Evolutionary conservation across 805 yeast species (phyloP), one percentile per base, ranked within the genome.

Genomic region (Vanderwaltozyma yarrowii): DNA sequence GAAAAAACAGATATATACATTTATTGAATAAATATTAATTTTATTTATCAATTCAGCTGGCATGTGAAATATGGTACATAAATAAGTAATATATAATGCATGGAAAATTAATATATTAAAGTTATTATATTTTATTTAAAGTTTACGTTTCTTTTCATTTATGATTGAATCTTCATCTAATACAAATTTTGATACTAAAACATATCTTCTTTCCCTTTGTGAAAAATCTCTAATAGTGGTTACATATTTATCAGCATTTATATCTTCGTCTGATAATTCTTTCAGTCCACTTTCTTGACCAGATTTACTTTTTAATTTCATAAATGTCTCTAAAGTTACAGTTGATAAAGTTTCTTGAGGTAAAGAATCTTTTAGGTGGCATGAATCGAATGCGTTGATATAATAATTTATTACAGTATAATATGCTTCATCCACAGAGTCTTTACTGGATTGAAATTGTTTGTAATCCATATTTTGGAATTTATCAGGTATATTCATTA

Each of bases 321-420:
- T 55, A 33, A 68, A 65, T 5, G 45, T 50, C 20, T 62, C 64
- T 17, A 64, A 52, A 20, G 50, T 47, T 3, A 56, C 34, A 6
- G 46, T 26, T 12, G 43, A 40, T 15, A 15, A 13, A 3, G 45
- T 29, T 9, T 47, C 48, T 1, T 46, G 47, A 2, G 67, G 65
- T 46, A 66, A 62, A 30, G 49, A 44, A 25, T 63, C 65, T 30
- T 69, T 69, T 36, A 80, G 59, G 27, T 69, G 66, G 32, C 79
- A 69, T 35, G 62, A 60, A 43, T 70, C 71, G 56, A 69, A 71
- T 45, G 70, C 69, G 50, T 77, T 76, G 38, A 78, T 71, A 49
- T 76, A 80, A 46, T 72, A 71, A 45, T 78, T 78, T 33, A 80
- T 60, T 7, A 80, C 60, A 41, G 75, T 79, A 27, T 73, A 62